These are phyloP conservation scores for Nitzschia palea DNA, from an alignment of 108 stramenopile genomes.

Conservation along the genomic window DNA sequence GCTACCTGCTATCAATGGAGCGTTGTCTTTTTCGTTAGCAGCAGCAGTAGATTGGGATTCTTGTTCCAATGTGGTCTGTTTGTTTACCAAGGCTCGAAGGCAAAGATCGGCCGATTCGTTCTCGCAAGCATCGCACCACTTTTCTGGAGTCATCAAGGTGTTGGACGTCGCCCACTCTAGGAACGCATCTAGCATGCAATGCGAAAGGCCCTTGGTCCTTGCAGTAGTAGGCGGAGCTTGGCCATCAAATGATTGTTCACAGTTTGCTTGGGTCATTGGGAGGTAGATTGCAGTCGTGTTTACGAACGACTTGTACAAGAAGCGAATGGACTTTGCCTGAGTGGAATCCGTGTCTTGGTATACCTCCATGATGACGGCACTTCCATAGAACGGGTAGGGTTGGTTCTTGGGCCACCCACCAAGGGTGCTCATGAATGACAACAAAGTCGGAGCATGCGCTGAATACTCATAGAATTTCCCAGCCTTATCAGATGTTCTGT, in stretches of 20 bases:
- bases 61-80: neutral
- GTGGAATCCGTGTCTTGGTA: constrained; percentile 11
- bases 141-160: constrained; percentile 6
- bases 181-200: constrained; percentile 12
- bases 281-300: neutral
- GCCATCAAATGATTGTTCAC: neutral
- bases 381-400: constrained; percentile 30
- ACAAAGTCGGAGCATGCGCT: constrained; percentile 39
- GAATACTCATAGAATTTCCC: constrained; percentile 42
- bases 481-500: constrained; percentile 9
- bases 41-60: neutral
- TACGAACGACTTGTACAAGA: constrained; percentile 29
- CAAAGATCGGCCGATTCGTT: constrained; percentile 39
- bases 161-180: constrained; percentile 6
- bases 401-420: constrained; percentile 15
- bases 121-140: constrained; percentile 40
- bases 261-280: neutral
- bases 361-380: constrained; percentile 41
- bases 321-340: neutral
- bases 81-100: neutral
- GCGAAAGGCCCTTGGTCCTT: neutral
- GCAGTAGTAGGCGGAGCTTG: neutral
- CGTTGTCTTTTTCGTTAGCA: neutral
- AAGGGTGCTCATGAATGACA: constrained; percentile 33
- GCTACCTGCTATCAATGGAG: neutral